Conservation (phyloP, 169 alveolate genomes). For the Plasmodium chabaudi region DNA sequence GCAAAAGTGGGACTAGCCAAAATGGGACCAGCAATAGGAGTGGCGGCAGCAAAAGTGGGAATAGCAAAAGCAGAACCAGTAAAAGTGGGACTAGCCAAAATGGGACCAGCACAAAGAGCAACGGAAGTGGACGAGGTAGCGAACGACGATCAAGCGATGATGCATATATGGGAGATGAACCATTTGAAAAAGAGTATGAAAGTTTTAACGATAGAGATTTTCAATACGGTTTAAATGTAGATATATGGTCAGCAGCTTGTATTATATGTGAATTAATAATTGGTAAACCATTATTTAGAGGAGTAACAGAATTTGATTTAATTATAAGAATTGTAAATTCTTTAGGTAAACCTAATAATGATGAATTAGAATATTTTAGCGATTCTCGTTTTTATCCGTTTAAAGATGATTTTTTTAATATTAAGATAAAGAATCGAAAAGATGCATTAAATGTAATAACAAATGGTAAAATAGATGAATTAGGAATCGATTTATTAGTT, state of each 20-base stretch:
- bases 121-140: too few species aligned
- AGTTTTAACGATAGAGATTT: constrained; percentile 32
- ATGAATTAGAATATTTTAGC: constrained; percentile 87
- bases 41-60: background rate
- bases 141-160: too few species aligned
- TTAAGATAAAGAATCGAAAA: constrained; percentile 76
- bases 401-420: constrained; percentile 81
- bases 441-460: constrained; percentile 81
- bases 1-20: too few species aligned
- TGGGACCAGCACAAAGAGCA: background rate
- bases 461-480: constrained; percentile 81
- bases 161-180: too few species aligned
- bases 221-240: constrained; percentile 88
- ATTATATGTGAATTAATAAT: constrained; percentile 90
- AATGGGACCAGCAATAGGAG: too few species aligned
- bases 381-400: constrained; percentile 86
- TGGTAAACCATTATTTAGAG: constrained; percentile 91
- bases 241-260: constrained; percentile 92
- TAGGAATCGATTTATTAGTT: constrained; percentile 91
- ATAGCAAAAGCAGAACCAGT: background rate
- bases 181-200: constrained; percentile 14
- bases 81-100: too few species aligned
- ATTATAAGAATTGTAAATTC: constrained; percentile 86
- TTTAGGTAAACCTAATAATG: constrained; percentile 90
- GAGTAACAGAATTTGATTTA: constrained; percentile 89